Evolutionary conservation across 140 eudicot genomes (phyloP), one percentile per base, ranked within the genome.

Genomic region (Ambrosia hybrid): DNA sequence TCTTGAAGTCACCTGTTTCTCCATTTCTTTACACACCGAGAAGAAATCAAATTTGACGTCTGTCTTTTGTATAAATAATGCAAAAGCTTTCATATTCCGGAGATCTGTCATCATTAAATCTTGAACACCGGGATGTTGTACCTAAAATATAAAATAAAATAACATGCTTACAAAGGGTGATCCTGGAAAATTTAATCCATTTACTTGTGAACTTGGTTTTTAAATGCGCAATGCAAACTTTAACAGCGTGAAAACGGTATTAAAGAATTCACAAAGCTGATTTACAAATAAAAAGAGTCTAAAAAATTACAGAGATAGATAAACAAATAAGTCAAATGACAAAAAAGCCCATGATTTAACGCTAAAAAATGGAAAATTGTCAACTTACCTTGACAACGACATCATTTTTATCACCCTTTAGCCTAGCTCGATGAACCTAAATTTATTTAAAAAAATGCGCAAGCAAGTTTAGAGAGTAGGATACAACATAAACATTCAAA

Each of bases 101-200:
- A 93, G 82, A 85, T 93, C 98, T 9, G 97, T 93, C 96, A 93
- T 93, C 98, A 93, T 93, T 81, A 93, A 80, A 46, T 90, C 91
- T 80, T 89, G 97, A 69, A 90, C 89, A 26, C 97, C 98, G 4
- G 98, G 98, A 86, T 93, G 98, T 77, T 93, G 98, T 43, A 93
- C 96, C 98, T 93, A 21, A 81, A 30, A 45, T 13, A 52, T 49
- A 4, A 4, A 0, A 21, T 66, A 72, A 36, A 30, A 66, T 12
- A 38, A 65, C 10, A 49, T 9, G 12, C 46, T 68, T 63, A 85
- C 70, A 58, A 41, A 38, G 64, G n/a, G 13, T 36, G 7, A 26
- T 41, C 65, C 9, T 68, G 11, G 5, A 13, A 65, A 38, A 14
- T 12, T 39, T 11, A 63, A 65, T 26, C 51, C 33, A 14, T 33